These are phyloP conservation scores for Ascochyta rabiei DNA, from an alignment of 2,329 filamentous ascomycete species.

Conservation along the genomic window DNA sequence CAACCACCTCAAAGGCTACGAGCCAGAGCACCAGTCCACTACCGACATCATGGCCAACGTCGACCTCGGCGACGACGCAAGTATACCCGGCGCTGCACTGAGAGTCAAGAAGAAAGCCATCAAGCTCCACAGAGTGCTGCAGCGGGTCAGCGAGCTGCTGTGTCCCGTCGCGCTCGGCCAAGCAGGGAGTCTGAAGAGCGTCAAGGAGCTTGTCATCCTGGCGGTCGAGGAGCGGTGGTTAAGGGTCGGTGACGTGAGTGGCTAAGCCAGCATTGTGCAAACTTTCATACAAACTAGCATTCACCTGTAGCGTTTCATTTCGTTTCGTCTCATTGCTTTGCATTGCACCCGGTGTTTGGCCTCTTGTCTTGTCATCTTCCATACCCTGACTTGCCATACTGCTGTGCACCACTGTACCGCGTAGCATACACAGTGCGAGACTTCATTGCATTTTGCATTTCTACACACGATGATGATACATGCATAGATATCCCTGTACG, in stretches of 20 bases:
- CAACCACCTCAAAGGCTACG: slow-evolving; percentile 39
- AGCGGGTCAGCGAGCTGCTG: slow-evolving; percentile 46
- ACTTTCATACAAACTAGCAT: too few species aligned
- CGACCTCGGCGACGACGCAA: slow-evolving; percentile 5
- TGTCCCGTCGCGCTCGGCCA: slow-evolving; percentile 45
- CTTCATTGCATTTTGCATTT: too few species aligned
- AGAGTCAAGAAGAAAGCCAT: slow-evolving; percentile 44
- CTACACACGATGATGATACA: too few species aligned
- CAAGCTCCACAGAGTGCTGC: slow-evolving; percentile 47
- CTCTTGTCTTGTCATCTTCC: too few species aligned
- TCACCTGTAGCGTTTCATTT: too few species aligned
- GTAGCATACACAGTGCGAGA: too few species aligned
- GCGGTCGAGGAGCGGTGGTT: slow-evolving; percentile 46
- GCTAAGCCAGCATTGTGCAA: neutral
- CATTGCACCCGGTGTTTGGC: too few species aligned
- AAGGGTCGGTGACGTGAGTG: slow-evolving; percentile 30
- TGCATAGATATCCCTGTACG: too few species aligned
- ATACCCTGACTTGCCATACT: too few species aligned
- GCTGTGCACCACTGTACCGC: too few species aligned
- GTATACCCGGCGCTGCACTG: slow-evolving; percentile 14
- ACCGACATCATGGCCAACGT: slow-evolving; percentile 24
- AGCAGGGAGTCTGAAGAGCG: slow-evolving; percentile 32
- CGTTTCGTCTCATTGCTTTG: too few species aligned
- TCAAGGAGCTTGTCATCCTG: slow-evolving; percentile 43
- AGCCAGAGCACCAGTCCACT: slow-evolving; percentile 27